These are phyloP conservation scores for Picea sitchensis DNA, from an alignment of 75 land plant species.

Conservation along the genomic window DNA sequence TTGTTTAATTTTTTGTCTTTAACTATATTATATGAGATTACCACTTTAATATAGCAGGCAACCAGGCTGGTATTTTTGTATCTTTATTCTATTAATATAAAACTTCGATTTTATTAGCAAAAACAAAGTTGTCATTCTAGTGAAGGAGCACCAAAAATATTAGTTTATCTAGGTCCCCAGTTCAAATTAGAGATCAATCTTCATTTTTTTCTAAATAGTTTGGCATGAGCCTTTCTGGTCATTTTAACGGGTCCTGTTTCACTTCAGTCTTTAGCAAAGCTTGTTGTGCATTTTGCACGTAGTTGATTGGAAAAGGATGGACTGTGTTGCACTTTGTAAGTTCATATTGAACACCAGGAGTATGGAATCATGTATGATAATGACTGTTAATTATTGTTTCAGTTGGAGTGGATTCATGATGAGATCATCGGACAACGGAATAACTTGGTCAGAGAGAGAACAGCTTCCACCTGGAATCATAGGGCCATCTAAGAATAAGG, in stretches of 20 bases:
- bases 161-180: too few species aligned
- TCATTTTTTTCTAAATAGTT: not conserved
- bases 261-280: not conserved
- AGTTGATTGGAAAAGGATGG: not conserved
- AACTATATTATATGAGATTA: too few species aligned
- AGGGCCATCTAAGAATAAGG: conserved; percentile 97
- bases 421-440: conserved; percentile 78
- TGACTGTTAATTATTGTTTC: conserved; percentile 8
- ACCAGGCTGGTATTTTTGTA: too few species aligned
- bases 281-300: not conserved
- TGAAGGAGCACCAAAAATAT: too few species aligned
- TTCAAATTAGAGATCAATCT: not conserved
- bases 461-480: conserved; percentile 97
- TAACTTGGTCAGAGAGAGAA: conserved; percentile 81
- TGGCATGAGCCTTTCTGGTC: not conserved
- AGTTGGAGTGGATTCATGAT: conserved; percentile 99
- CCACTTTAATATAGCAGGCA: too few species aligned
- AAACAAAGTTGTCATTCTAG: too few species aligned
- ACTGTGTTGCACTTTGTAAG: not conserved
- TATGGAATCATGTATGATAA: not conserved
- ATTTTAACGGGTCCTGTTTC: not conserved
- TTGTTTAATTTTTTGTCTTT: too few species aligned
- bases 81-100: too few species aligned
- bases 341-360: not conserved
- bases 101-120: too few species aligned